phyloP scores from a whole-genome alignment of 352 stramenopile species.

The Pythium grandisporangium region DNA sequence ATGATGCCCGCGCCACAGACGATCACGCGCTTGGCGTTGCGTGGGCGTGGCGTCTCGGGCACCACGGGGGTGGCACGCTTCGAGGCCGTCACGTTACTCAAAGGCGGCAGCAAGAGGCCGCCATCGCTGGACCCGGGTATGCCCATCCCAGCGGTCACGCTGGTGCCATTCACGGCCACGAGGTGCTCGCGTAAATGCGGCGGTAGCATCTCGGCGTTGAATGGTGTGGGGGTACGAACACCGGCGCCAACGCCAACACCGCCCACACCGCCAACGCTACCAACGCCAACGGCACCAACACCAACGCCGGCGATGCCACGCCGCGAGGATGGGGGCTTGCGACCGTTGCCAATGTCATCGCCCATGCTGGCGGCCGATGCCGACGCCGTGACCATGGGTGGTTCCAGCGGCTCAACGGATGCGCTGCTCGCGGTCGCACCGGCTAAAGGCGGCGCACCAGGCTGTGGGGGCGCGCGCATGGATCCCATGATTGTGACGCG shows the following conservation, averaged over 20 bases:
- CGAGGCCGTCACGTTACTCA: constrained; percentile 37
- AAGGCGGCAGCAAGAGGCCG: constrained; percentile 45
- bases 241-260: background rate
- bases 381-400: constrained; percentile 8
- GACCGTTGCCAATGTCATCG: no score
- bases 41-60: background rate
- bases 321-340: no score
- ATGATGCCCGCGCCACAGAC: constrained; percentile 83
- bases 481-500: no score
- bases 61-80: constrained; percentile 37
- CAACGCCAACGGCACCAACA: constrained; percentile 11
- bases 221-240: background rate
- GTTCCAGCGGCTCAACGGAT: constrained; percentile 12
- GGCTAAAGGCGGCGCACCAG: no score
- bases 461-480: no score
- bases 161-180: constrained; percentile 24
- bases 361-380: no score
- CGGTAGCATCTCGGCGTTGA: constrained; percentile 31
- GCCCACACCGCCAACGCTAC: background rate
- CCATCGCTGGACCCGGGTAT: constrained; percentile 12
- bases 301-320: no score
- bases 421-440: background rate
- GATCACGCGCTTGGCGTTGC: constrained; percentile 67
- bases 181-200: constrained; percentile 53
- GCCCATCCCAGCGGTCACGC: constrained; percentile 3